Evolutionary conservation across 2,329 filamentous ascomycete genomes (phyloP).

Genomic region (Colletotrichum cereale): DNA sequence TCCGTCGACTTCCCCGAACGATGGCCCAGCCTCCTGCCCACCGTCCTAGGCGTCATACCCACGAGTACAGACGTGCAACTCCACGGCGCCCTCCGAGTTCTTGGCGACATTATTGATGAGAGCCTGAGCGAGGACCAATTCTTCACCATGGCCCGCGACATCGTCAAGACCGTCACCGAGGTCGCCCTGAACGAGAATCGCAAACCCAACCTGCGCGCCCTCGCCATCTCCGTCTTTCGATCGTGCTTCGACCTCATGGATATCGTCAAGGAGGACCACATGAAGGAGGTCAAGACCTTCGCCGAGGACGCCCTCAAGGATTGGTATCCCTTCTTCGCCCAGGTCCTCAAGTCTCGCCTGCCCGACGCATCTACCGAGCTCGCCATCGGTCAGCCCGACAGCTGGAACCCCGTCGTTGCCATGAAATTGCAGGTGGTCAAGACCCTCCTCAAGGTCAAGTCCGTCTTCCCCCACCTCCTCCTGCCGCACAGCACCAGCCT

Average conservation of each 20-base stretch:
- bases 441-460: slow-evolving; percentile 88
- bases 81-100: slow-evolving; percentile 89
- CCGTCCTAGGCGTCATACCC: slow-evolving; percentile 82
- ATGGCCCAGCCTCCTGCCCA: slow-evolving; percentile 91
- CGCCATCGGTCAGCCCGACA: slow-evolving; percentile 67
- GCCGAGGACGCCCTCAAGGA: slow-evolving; percentile 85
- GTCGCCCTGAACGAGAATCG: slow-evolving; percentile 82
- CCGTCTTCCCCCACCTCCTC: slow-evolving; percentile 84
- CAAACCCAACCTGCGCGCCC: slow-evolving; percentile 81
- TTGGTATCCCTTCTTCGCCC: slow-evolving; percentile 93
- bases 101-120: slow-evolving; percentile 91
- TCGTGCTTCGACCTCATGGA: slow-evolving; percentile 95
- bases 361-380: slow-evolving; percentile 72
- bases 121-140: slow-evolving; percentile 95
- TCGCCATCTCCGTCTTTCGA: slow-evolving; percentile 91
- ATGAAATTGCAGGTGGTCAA: slow-evolving; percentile 95
- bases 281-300: slow-evolving; percentile 86
- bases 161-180: slow-evolving; percentile 86
- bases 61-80: slow-evolving; percentile 82
- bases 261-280: slow-evolving; percentile 95
- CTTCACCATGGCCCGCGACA: slow-evolving; percentile 87
- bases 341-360: slow-evolving; percentile 79
- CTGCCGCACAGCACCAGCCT: slow-evolving; percentile 84
- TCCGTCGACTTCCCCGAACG: slow-evolving; percentile 92
- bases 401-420: slow-evolving; percentile 85